phyloP scores from a whole-genome alignment of 192 early-diverging fungal genomes.

The Radiomyces spectabilis region DNA sequence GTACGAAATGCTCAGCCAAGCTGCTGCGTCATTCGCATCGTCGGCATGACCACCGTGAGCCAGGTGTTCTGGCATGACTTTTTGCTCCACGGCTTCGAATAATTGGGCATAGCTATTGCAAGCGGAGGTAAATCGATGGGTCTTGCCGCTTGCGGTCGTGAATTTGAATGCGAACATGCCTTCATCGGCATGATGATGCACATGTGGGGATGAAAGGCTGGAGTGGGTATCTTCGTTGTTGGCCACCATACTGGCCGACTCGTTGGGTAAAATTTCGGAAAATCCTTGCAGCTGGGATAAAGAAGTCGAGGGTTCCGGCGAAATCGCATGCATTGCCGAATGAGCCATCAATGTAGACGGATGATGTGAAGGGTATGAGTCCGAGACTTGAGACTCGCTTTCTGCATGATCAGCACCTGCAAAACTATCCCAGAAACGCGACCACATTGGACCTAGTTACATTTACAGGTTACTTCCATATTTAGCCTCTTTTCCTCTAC shows the following conservation, averaged over 20 bases:
- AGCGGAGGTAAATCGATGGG: background rate
- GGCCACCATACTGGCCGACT: constrained; percentile 11
- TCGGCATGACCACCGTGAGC: constrained; percentile 2
- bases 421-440: constrained; percentile 37
- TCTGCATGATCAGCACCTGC: constrained; percentile 28
- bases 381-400: constrained; percentile 30
- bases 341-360: constrained; percentile 24
- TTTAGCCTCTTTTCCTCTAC: background rate
- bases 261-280: constrained; percentile 35
- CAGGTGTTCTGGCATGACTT: constrained; percentile 28
- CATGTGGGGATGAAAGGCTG: background rate
- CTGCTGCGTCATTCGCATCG: constrained; percentile 24
- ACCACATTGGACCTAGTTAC: constrained; percentile 3
- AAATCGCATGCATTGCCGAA: background rate
- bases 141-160: background rate
- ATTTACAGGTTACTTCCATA: constrained; percentile 14
- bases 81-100: constrained; percentile 35
- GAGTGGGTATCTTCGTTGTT: background rate
- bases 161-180: constrained; percentile 3
- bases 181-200: no score
- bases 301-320: constrained; percentile 11
- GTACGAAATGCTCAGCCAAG: constrained; percentile 50
- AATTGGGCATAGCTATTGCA: background rate
- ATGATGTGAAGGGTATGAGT: constrained; percentile 25
- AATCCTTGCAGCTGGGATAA: constrained; percentile 23